Evolutionary conservation across 1,139 yeast genomes (phyloP).

Genomic region (Hansenula sp.): DNA sequence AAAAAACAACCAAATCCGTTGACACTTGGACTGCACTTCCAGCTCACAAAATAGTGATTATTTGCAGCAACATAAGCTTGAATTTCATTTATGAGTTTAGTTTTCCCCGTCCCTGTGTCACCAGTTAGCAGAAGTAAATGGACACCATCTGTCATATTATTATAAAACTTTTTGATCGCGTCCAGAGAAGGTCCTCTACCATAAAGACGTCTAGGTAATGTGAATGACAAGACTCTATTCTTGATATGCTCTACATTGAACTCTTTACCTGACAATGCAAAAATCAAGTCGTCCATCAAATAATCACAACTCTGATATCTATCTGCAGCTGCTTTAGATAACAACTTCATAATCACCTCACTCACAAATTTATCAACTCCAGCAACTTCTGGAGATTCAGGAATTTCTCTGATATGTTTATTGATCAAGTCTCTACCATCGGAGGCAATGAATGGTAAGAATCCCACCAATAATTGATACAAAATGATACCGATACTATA

Average conservation of each 20-base stretch:
- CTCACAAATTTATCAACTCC: slow-evolving; percentile 25
- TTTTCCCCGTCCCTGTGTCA: slow-evolving; percentile 45
- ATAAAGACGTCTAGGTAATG: slow-evolving; percentile 30
- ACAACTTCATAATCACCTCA: slow-evolving; percentile 37
- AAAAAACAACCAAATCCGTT: slow-evolving; percentile 29
- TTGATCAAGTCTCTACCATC: slow-evolving; percentile 38
- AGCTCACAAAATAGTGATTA: slow-evolving; percentile 36
- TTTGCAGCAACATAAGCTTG: slow-evolving; percentile 34
- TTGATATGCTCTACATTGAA: not conserved
- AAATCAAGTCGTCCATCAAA: slow-evolving; percentile 36
- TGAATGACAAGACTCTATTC: slow-evolving; percentile 23
- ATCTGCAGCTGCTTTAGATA: slow-evolving; percentile 39
- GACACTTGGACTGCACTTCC: slow-evolving; percentile 37
- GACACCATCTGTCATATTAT: slow-evolving; percentile 24
- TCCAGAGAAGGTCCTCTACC: slow-evolving; percentile 35
- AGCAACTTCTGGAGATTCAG: slow-evolving; percentile 22
- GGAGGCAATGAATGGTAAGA: slow-evolving; percentile 40
- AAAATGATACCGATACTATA: slow-evolving; percentile 48
- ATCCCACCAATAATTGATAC: slow-evolving; percentile 44
- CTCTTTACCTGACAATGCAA: slow-evolving; percentile 13
- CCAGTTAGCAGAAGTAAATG: slow-evolving; percentile 38
- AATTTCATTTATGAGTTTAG: slow-evolving; percentile 40
- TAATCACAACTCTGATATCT: slow-evolving; percentile 37
- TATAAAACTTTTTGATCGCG: slow-evolving; percentile 26
- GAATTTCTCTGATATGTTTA: slow-evolving; percentile 39